Evolutionary conservation across 2,329 filamentous ascomycete genomes (phyloP), one percentile per base, ranked within the genome.

Genomic region (Phoma sp.): DNA sequence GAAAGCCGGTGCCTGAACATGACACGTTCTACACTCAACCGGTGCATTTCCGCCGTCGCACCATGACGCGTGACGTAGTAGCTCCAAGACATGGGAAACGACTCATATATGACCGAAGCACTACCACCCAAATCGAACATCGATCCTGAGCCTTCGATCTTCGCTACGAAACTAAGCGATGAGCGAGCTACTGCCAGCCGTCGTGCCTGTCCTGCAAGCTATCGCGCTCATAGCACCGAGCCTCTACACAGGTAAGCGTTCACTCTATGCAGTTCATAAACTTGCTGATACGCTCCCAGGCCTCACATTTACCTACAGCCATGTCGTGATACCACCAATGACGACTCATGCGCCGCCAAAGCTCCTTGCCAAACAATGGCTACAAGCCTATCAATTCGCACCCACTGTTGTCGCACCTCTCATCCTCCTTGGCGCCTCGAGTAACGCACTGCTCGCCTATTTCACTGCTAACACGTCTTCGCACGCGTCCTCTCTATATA

Each of bases 281-380:
- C 5, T 24, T 27, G 6, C 44, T 53, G 21, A 52, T 35, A 60
- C 21, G 44, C 27, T 35, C 8, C 12, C 15, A 70, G 68, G 67
- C 29, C 60, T 71, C n/a, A 67, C 62, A 10, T 72, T 70, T 22
- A 60, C 66, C n/a, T 73, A 77, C 58, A 73, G 64, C 47, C 59
- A 71, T 54, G 71, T 74, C n/a, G 69, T 73, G 37, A 68, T 77
- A 6, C 67, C 74, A 12, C 73, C 75, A 2, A 59, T 77, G 45
- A 57, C 70, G 27, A 55, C 58, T 10, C 69, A 76, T 55, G 73
- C 74, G 10, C 62, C 69, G 6, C 60, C 61, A 5, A 71, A 71
- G 48, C 53, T 72, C 33, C 71, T 76, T 58, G 74, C 74, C 15
- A 74, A 71, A 54, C 74, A 76, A 62, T 78, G 74, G 74, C 61